Evolutionary conservation across 2,329 filamentous ascomycete genomes (phyloP), one percentile per base, ranked within the genome.

Genomic region (Seiridium unicorne): DNA sequence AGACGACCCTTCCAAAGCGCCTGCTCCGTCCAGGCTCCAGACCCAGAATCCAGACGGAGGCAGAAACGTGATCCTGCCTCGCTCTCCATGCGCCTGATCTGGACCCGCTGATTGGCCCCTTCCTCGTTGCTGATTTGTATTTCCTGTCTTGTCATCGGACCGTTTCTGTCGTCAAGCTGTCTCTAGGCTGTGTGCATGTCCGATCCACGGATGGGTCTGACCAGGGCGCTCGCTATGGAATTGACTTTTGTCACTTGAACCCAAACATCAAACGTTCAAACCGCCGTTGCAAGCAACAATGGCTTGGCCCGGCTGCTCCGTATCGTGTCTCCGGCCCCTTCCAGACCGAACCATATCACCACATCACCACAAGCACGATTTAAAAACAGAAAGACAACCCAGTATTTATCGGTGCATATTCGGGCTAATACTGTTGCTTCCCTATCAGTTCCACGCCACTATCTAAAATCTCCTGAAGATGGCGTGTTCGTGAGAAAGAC

Each of bases 401-500:
- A 26, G 18, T 26, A 26, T 26, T 26, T 26, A 2, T 26, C 18
- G 18, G 18, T 26, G 18, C 18, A 26, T 26, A 26, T 26, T 26
- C 18, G 18, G 18, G 18, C 18, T 26, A 26, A 26, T 26, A 26
- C 18, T 26, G 18, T 26, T 26, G 18, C 18, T 26, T 26, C 18
- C 18, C 18, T 26, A 26, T 26, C 18, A 26, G 18, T 26, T 26
- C 18, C 18, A 26, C 18, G 18, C 18, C 18, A 26, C 18, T 26
- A 26, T 26, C 18, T 26, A 26, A 26, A 26, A 26, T 26, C 18
- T 42, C 38, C 38, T 42, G 7, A 42, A 13, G 38, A 42, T 42
- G 38, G 38, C 38, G 38, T 42, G 38, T 60, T 60, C 26, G 58
- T 60, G 7, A 60, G 58, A 26, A 60, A 60, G 1, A 60, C 58